phyloP scores from a whole-genome alignment of 2,329 filamentous ascomycete genomes.

The Akanthomyces uredinophilus region DNA sequence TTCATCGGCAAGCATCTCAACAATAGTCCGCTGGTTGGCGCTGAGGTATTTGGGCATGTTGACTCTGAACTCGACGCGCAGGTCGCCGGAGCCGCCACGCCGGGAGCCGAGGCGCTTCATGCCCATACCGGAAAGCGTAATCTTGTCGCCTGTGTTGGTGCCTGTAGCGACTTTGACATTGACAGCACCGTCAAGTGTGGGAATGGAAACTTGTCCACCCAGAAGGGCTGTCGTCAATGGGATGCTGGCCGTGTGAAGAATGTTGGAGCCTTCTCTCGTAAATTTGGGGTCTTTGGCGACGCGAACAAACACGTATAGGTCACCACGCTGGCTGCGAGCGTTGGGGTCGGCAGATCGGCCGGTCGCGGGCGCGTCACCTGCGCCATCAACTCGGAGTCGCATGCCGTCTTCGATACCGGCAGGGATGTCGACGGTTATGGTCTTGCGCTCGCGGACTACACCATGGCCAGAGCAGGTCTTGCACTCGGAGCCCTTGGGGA shows the following conservation, averaged over 20 bases:
- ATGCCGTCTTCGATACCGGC: conserved; percentile 96
- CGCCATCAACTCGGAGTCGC: conserved; percentile 76
- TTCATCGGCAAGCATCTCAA: conserved; percentile 96
- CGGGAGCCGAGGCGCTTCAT: conserved; percentile 80
- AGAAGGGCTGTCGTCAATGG: conserved; percentile 89
- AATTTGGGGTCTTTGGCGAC: conserved; percentile 90
- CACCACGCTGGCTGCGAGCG: conserved; percentile 66
- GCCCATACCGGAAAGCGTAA: conserved; percentile 84
- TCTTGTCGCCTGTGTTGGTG: conserved; percentile 85
- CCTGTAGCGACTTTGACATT: conserved; percentile 88
- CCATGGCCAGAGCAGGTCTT: conserved; percentile 74
- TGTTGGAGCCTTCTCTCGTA: conserved; percentile 78
- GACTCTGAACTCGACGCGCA: conserved; percentile 92
- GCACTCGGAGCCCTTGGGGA: conserved; percentile 79
- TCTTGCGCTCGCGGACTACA: conserved; percentile 76
- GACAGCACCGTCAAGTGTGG: conserved; percentile 84
- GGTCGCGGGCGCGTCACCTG: conserved; percentile 80
- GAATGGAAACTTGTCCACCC: conserved; percentile 83
- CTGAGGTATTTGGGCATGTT: conserved; percentile 91
- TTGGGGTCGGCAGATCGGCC: conserved; percentile 61
- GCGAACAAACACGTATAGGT: conserved; percentile 85
- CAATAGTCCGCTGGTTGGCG: conserved; percentile 83
- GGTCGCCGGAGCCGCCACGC: conserved; percentile 66
- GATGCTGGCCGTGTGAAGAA: conserved; percentile 86
- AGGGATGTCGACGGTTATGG: conserved; percentile 85